These are phyloP conservation scores for Eleusine indica DNA, from an alignment of 176 grass and related monocot species.

Conservation along the genomic window DNA sequence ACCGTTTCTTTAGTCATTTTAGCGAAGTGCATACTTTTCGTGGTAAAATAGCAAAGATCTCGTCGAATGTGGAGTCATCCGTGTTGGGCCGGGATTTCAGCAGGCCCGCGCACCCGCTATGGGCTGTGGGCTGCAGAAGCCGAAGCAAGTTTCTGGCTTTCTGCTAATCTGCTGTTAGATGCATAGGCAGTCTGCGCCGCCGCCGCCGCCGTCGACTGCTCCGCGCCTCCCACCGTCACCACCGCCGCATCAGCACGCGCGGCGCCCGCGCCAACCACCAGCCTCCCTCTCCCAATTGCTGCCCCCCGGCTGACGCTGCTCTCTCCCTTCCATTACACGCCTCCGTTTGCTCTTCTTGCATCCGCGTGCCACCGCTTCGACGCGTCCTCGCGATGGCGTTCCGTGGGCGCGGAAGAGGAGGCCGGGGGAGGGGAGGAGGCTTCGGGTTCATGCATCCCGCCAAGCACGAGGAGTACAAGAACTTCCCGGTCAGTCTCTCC, in stretches of 20 bases:
- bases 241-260: neutral
- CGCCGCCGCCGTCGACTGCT: neutral
- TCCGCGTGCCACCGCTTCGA: neutral
- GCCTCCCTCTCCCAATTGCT: neutral
- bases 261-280: neutral
- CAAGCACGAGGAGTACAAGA: slow-evolving; percentile 44
- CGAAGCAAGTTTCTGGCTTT: too few relatives aligned
- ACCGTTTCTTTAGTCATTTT: too few relatives aligned
- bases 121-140: too few relatives aligned
- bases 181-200: neutral
- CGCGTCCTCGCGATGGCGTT: slow-evolving; percentile 32
- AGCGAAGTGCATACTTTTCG: too few relatives aligned
- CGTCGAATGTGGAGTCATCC: too few relatives aligned
- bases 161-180: neutral
- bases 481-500: slow-evolving; percentile 46
- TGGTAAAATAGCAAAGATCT: too few relatives aligned
- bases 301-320: neutral
- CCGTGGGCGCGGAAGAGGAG: slow-evolving; percentile 46
- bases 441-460: neutral
- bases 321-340: neutral
- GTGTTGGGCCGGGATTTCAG: too few relatives aligned
- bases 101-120: too few relatives aligned
- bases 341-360: neutral
- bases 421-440: slow-evolving; percentile 31
- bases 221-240: neutral